These are phyloP conservation scores for Senecio squalidus DNA, from an alignment of 140 eudicot genomes.

Conservation along the genomic window DNA sequence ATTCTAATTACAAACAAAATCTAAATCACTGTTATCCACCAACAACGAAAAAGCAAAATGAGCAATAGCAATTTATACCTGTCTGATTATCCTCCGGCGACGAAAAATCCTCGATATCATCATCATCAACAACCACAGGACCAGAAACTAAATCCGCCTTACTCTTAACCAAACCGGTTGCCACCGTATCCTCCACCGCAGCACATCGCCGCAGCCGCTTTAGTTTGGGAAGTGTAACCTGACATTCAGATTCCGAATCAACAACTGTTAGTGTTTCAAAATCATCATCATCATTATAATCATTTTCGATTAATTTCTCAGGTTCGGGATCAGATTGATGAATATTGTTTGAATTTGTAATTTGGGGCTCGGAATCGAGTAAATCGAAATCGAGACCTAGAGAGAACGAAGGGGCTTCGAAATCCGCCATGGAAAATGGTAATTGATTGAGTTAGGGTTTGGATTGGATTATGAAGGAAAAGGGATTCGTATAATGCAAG, in stretches of 20 bases:
- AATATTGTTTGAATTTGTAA: background rate
- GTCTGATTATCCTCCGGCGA: conserved; percentile 45
- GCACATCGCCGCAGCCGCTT: conserved; percentile 66
- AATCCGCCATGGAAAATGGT: conserved; percentile 40
- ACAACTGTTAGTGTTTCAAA: conserved; percentile 34
- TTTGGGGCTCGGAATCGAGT: conserved; percentile 46
- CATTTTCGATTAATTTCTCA: background rate
- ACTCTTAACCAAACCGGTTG: conserved; percentile 3
- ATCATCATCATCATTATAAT: conserved; percentile 31
- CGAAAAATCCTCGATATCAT: conserved; percentile 78
- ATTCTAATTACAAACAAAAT: background rate
- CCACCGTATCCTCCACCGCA: background rate
- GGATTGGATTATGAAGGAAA: background rate
- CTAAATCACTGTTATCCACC: background rate
- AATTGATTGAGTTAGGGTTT: background rate
- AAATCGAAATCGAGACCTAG: conserved; percentile 73
- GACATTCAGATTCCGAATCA: conserved; percentile 24
- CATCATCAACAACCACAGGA: conserved; percentile 38
- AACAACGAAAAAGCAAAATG: background rate
- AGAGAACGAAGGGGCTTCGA: conserved; percentile 77
- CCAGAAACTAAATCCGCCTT: conserved; percentile 7
- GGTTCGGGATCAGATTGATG: conserved; percentile 5
- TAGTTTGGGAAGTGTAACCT: conserved; percentile 25
- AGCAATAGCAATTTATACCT: conserved; percentile 8
- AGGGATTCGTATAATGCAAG: conserved; percentile 17